Evolutionary conservation across 2,329 filamentous ascomycete species (phyloP), one percentile per base, ranked within the genome.

Genomic region (Claviceps lovelessii): DNA sequence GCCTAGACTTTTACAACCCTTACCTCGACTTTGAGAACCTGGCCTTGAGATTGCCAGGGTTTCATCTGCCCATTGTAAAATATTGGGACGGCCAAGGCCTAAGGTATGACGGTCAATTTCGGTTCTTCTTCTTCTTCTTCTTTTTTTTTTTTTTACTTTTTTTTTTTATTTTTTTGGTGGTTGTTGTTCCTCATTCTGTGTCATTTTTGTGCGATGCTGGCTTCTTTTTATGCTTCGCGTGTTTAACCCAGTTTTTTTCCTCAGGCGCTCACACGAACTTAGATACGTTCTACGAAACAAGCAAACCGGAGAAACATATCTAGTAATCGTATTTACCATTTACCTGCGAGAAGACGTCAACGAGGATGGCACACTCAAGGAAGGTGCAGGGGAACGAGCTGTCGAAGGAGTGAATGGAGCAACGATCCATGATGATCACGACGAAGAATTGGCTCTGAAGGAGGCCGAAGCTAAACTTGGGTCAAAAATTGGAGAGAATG

Each of bases 241-340:
- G 35, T 39, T 63, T 60, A 62, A 62, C 53, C 57, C 42, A 55
- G 47, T 55, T 57, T 51, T 62, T 63, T 55, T 57, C 50, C 62
- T 63, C 63, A 78, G 80, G 66, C 87, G 86, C 76, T 85, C 87
- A 74, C 88, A 94, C 72, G 78, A 83, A 61, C 80, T 94, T 72
- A 90, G 90, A 78, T 96, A 97, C 71, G 88, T 94, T 56, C 78
- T 97, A 65, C 91, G 90, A 66, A 87, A 96, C 69, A 81, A 81
- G 57, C 70, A 75, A 28, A 91, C 87, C 0, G 80, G 80, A 50
- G 79, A 87, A 39, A 78, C 88, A 17, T 88, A 95, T 62, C 81
- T 95, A 35, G 88, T 91, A 49, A 75, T 97, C 17, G 70, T 89
- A 5, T 91, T 97, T 67, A 85, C 84, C 19, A 74, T 96, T 4